phyloP scores from a whole-genome alignment of 257 asterid genomes.

The Buddleja alternifolia region DNA sequence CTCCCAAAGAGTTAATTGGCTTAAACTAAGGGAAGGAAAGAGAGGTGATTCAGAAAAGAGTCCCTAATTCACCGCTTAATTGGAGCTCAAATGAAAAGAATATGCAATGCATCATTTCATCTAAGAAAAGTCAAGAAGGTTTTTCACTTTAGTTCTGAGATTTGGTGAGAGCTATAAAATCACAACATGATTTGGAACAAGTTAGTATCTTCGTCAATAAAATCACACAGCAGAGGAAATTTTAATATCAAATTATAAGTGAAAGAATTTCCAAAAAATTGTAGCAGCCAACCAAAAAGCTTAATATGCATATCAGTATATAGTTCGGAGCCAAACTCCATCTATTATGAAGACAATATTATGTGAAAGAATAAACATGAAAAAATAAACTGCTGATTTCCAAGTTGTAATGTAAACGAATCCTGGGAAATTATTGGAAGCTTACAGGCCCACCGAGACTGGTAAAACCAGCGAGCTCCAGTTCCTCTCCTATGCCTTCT shows the following conservation, averaged over 20 bases:
- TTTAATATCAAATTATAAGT: slow-evolving; percentile 12
- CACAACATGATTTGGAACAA: slow-evolving; percentile 1
- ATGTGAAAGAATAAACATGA: too few relatives aligned
- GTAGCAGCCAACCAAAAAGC: slow-evolving; percentile 3
- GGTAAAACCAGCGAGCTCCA: slow-evolving; percentile 77
- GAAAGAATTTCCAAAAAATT: slow-evolving; percentile 1
- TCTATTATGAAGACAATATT: slow-evolving; percentile 16
- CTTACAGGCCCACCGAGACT: slow-evolving; percentile 93
- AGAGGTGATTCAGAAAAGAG: not conserved
- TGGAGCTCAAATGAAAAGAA: slow-evolving; percentile 17
- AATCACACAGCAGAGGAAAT: not conserved
- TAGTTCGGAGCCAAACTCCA: not conserved
- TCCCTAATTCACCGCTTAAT: not conserved
- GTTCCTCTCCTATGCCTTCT: slow-evolving; percentile 88
- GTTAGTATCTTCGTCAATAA: not conserved
- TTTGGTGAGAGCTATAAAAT: slow-evolving; percentile 4
- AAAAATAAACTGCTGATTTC: not conserved
- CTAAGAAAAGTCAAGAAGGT: not conserved
- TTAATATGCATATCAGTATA: not conserved
- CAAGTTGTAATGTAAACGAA: slow-evolving; percentile 7
- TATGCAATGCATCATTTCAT: slow-evolving; percentile 15
- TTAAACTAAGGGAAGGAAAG: not conserved
- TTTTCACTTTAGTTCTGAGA: not conserved
- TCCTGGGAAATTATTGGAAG: slow-evolving; percentile 24
- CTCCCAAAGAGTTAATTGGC: not conserved